phyloP scores from a whole-genome alignment of 768 basidiomycete genomes.

The Termitomyces sp. region DNA sequence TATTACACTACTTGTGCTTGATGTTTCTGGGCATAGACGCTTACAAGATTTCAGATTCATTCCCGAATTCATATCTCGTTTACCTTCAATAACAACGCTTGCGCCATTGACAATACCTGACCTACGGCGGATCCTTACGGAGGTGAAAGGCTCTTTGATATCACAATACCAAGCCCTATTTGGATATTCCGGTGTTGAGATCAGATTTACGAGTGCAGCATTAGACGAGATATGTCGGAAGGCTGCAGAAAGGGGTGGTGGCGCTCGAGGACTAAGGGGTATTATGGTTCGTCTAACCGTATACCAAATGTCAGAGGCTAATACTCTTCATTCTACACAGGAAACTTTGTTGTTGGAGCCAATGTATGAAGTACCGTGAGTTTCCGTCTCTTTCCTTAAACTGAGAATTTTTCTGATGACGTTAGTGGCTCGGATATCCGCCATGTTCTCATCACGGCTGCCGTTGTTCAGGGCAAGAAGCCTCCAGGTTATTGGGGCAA shows the following conservation, averaged over 20 bases:
- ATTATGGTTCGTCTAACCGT: constrained; percentile 58
- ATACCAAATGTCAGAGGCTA: background rate
- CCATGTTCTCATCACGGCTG: constrained; percentile 77
- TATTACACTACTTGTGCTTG: constrained; percentile 19
- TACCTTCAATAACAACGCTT: constrained; percentile 89
- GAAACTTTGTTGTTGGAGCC: constrained; percentile 79
- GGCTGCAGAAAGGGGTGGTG: constrained; percentile 79
- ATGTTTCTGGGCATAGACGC: background rate
- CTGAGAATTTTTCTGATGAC: background rate
- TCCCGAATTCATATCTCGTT: constrained; percentile 89
- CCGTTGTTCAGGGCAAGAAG: constrained; percentile 58
- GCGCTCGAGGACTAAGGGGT: constrained; percentile 84
- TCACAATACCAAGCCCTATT: constrained; percentile 88
- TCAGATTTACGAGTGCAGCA: constrained; percentile 80
- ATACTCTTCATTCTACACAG: constrained; percentile 28
- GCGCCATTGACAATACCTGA: constrained; percentile 75
- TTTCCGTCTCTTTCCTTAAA: constrained; percentile 16
- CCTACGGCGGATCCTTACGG: constrained; percentile 84
- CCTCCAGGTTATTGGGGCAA: constrained; percentile 73
- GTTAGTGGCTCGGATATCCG: constrained; percentile 47
- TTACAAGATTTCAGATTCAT: constrained; percentile 52
- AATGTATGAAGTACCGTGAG: constrained; percentile 92
- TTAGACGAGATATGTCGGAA: constrained; percentile 76
- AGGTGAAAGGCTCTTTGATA: constrained; percentile 86
- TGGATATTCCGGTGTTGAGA: constrained; percentile 77